Percentiles rank a stretch among this genome's conserved stretches.
Evolutionary conservation across 495 filamentous ascomycete genomes (phyloP).

Genomic region (Penicillium argentinense): DNA sequence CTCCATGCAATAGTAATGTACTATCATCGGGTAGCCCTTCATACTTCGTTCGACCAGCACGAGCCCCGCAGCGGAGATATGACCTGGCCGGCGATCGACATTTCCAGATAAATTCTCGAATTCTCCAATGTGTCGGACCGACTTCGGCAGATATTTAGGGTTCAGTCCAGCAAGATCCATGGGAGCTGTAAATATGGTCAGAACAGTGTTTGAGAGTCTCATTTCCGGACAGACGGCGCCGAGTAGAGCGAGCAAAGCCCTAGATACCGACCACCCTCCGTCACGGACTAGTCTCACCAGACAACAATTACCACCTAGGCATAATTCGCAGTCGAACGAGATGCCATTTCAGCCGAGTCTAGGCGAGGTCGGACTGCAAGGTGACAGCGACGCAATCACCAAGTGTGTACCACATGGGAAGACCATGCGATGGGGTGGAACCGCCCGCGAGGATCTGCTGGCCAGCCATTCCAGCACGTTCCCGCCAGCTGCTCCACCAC

Average conservation of each 20-base stretch:
- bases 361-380: not conserved
- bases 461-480: slow-evolving; percentile 44
- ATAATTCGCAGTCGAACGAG: slow-evolving; percentile 2
- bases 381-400: not conserved
- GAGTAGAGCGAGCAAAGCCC: no score
- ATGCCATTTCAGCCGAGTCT: not conserved
- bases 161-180: slow-evolving; percentile 9
- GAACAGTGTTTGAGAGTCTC: no score
- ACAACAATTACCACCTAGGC: not conserved
- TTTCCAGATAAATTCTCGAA: slow-evolving; percentile 17
- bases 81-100: slow-evolving; percentile 13
- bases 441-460: slow-evolving; percentile 17
- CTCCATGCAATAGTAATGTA: no score
- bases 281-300: no score
- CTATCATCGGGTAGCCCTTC: no score
- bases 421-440: slow-evolving; percentile 13
- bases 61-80: slow-evolving; percentile 14
- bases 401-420: slow-evolving; percentile 25
- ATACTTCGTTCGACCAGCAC: not conserved
- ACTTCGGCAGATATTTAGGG: slow-evolving; percentile 3
- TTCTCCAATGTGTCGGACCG: slow-evolving; percentile 4
- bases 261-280: no score
- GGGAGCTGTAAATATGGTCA: not conserved
- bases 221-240: no score
- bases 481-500: slow-evolving; percentile 17